Conservation (phyloP, 306 rosid genomes). For the Quercus robur region DNA sequence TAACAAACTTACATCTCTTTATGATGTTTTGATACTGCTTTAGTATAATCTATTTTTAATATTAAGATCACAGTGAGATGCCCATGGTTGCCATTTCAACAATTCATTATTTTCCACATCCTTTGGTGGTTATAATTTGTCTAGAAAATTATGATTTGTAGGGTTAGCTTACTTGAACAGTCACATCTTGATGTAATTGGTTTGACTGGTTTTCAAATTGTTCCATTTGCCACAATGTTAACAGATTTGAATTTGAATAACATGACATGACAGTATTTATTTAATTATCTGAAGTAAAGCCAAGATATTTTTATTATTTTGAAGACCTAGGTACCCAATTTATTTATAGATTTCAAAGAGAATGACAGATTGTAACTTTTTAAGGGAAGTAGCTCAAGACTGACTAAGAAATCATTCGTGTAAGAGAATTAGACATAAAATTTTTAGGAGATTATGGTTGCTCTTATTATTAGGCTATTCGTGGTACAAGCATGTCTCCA, state of each 20-base stretch:
- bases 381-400: no score
- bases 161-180: neutral
- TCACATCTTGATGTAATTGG: neutral
- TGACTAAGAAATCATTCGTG: neutral
- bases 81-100: neutral
- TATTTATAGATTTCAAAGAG: neutral
- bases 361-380: neutral
- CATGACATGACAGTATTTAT: neutral
- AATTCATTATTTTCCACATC: neutral
- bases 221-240: neutral
- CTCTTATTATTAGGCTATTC: no score
- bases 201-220: neutral
- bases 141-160: neutral
- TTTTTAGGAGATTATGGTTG: neutral
- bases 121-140: neutral
- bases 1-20: neutral
- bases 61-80: neutral
- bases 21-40: neutral
- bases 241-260: neutral
- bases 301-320: neutral
- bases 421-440: neutral
- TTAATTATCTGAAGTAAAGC: neutral
- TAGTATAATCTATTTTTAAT: conserved; percentile 2
- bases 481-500: no score
- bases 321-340: neutral